Base-by-base conservation (phyloP, 495 filamentous ascomycete genomes). In the Aspergillus mulundensis region DNA sequence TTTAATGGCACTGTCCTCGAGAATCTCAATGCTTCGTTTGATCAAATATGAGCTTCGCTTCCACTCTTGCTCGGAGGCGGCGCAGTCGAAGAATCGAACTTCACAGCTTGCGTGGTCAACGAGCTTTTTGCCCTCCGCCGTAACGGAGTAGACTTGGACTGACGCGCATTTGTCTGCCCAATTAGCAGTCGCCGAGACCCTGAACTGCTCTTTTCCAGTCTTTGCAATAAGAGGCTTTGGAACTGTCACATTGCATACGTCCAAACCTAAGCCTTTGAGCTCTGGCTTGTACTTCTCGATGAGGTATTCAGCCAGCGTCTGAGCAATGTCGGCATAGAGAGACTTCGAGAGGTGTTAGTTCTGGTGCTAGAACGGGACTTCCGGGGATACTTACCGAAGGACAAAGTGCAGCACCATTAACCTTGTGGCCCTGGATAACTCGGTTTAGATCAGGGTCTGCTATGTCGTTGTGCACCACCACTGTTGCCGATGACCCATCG, bases 241-340 rank as follows among this genome's bases (percentile, higher is more conserved):
- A 3, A 89, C 85, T 40, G 80, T 73, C 76, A 90, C 83, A 12
- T 86, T 67, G 36, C 77, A 78, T 34, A 87, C 79, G 60, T 88
- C 81, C 58, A 84, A 36, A 2, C 58, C 58, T 7, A 48, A 7
- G 24, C 49, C 53, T 8, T 60, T 55, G 28, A 56, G 50, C 14
- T 60, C 58, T n/a, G 58, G 58, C 16, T 80, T 77, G 49, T 82
- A 66, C 39, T 83, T 73, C 54, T 82, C 78, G 50, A 87, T 81
- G 23, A 85, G 72, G 59, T 89, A 90, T 23, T 90, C 81, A 56
- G 78, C 84, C 39, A 89, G 69, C 0, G 88, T 91, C 56, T 89
- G 79, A 12, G 87, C 87, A 74, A 90, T 89, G 66, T 93, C 89
- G 23, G 83, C 87, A 56, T 90, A 91, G 1, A 91, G 69, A 2